A percentile compares a stretch with the other conserved stretches of the same genome.
Conservation (phyloP, 208 protist species). For the Herpetomonas samuelpessoai region DNA sequence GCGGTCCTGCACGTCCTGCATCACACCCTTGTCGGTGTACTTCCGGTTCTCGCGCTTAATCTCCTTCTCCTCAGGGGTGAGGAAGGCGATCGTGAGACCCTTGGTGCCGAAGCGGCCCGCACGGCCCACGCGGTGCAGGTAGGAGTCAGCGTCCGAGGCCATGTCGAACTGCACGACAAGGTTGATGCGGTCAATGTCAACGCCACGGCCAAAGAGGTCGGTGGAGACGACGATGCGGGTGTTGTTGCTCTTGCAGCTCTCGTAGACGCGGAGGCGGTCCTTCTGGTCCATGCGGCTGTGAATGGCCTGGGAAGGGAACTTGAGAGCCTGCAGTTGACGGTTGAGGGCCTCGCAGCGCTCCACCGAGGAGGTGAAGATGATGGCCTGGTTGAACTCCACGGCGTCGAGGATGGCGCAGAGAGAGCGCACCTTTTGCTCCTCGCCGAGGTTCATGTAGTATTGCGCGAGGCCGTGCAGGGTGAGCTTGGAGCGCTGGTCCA, state of each 20-base stretch:
- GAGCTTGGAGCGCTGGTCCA: constrained; percentile 98
- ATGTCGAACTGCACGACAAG: constrained; percentile 99
- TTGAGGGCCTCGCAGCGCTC: constrained; percentile 94
- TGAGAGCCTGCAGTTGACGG: constrained; percentile 93
- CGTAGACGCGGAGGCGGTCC: constrained; percentile 88
- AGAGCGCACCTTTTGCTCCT: constrained; percentile 97
- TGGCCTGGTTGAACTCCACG: constrained; percentile 99
- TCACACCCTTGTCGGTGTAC: constrained; percentile 89
- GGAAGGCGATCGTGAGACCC: constrained; percentile 99
- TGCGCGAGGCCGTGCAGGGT: constrained; percentile 99
- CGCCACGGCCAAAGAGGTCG: constrained; percentile 99
- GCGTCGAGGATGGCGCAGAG: constrained; percentile 98
- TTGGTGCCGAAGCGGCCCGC: constrained; percentile 99
- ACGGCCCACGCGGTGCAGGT: constrained; percentile 97
- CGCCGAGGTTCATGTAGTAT: constrained; percentile 97
- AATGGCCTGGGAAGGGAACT: constrained; percentile 97
- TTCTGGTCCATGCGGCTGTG: constrained; percentile 95
- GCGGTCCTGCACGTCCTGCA: constrained; percentile 96
- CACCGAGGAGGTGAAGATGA: constrained; percentile 99
- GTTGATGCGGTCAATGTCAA: constrained; percentile 99
- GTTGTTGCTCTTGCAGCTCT: constrained; percentile 98
- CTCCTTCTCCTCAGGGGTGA: constrained; percentile 94
- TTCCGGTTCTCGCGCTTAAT: constrained; percentile 85
- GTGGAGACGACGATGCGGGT: constrained; percentile 99
- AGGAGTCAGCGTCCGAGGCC: constrained; percentile 96